Percentiles rank a stretch among this genome's conserved stretches.
Evolutionary conservation across 2,329 filamentous ascomycete species (phyloP).

Genomic region (Colletotrichum spaethianum): DNA sequence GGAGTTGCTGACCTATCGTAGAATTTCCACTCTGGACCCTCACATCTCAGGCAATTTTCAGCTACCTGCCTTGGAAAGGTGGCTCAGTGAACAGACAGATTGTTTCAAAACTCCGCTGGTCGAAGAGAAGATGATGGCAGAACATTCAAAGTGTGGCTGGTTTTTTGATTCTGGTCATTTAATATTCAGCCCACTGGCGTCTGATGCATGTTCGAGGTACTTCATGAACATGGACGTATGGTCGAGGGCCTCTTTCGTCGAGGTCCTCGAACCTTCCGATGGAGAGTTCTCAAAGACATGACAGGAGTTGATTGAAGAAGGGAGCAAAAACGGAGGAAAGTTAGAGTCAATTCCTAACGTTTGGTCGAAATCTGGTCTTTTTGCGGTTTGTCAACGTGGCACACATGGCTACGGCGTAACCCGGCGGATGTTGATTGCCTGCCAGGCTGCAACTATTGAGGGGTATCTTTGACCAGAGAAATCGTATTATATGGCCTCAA

Average conservation of each 20-base stretch:
- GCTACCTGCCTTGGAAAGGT: not conserved
- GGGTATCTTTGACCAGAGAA: no score
- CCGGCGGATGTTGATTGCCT: no score
- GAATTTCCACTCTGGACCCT: slow-evolving; percentile 45
- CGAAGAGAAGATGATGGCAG: not conserved
- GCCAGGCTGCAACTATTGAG: no score
- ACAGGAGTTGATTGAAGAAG: no score
- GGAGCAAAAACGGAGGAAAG: no score
- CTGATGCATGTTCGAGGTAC: not conserved
- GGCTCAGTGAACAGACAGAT: slow-evolving; percentile 8
- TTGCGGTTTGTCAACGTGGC: no score
- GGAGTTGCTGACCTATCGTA: slow-evolving; percentile 54
- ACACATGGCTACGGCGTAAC: no score
- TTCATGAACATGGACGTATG: slow-evolving; percentile 35
- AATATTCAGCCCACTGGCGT: not conserved
- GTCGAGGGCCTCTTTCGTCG: slow-evolving; percentile 38
- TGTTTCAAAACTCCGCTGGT: slow-evolving; percentile 16
- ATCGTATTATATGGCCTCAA: no score
- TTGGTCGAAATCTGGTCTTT: no score
- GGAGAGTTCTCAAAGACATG: no score
- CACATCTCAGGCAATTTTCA: slow-evolving; percentile 14
- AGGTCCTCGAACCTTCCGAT: not conserved
- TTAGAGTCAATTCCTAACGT: no score
- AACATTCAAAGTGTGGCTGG: not conserved
- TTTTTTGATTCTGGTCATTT: not conserved